Base-by-base conservation (phyloP, 352 stramenopile species). In the Globisporangium okanoganense region DNA sequence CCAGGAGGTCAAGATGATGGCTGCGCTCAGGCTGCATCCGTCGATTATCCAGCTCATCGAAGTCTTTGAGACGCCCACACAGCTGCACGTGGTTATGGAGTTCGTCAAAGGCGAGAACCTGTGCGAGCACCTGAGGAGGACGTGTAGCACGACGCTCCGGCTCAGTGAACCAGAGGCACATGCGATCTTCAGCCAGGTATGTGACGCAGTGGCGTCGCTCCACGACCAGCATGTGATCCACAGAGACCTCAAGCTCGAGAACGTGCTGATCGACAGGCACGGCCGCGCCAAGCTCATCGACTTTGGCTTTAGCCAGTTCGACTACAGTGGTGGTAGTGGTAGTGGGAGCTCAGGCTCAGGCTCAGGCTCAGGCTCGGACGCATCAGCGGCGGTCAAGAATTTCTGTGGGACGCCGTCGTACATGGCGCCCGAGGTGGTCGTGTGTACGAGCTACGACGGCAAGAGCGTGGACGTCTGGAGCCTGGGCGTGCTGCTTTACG, bases 401-500 rank as follows among this genome's bases (percentile, higher is more conserved):
- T 88, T 91, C 50, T 93, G 83, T 52, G 83, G 83, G 20, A 91
- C 78, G 0, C 78, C 83, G 35, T 74, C 82, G 44, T 94, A 93
- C 56, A 92, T 94, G 82, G 85, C 85, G 1, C 83, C 85, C 1
- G 83, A 94, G 56, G 73, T 94, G 7, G 63, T 94, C 16, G 8
- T 66, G 12, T 75, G 78, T 54, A 70, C 71, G 54, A 60, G 56
- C 31, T 92, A 92, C 53, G 76, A 89, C 20, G 83, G 79, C 29
- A 73, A 73, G 41, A 41, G 52, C 22, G 74, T 71, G 5, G 78
- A 87, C 49, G 50, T 86, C 6, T 87, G 78, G 78, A 79, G 67
- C 25, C 70, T 87, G 14, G 78, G 91, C 18, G 88, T 83, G 27
- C 41, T 87, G 7, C 59, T 87, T 2, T 86, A 76, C 48, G 41